Conservation (phyloP, 352 stramenopile genomes). For the Globisporangium solare region DNA sequence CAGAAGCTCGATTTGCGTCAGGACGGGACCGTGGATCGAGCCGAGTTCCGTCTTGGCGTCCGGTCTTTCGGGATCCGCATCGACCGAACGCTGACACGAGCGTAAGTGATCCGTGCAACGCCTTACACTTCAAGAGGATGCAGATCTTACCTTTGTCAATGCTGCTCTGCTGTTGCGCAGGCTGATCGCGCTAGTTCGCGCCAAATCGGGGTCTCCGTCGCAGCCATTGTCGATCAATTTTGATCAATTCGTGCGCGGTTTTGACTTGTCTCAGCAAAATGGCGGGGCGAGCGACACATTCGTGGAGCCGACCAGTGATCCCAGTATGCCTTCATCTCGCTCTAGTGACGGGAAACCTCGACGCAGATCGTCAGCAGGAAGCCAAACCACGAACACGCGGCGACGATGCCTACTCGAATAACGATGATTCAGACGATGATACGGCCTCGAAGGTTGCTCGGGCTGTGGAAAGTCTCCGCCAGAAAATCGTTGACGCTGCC, state of each 20-base stretch:
- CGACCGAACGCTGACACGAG: slow-evolving; percentile 56
- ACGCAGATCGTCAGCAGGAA: background rate
- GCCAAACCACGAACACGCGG: background rate
- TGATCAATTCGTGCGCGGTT: slow-evolving; percentile 49
- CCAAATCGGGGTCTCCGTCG: slow-evolving; percentile 30
- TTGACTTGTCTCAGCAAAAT: slow-evolving; percentile 26
- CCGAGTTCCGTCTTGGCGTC: slow-evolving; percentile 49
- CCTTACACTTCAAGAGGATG: background rate
- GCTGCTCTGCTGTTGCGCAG: slow-evolving; percentile 14
- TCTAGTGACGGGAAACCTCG: background rate
- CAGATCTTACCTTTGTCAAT: background rate
- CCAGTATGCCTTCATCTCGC: too few species aligned
- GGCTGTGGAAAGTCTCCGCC: slow-evolving; percentile 30
- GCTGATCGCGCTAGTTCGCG: slow-evolving; percentile 47
- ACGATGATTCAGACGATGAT: slow-evolving; percentile 30
- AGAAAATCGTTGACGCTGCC: slow-evolving; percentile 37
- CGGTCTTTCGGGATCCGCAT: slow-evolving; percentile 48
- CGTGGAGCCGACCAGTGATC: too few species aligned
- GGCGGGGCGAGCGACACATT: background rate
- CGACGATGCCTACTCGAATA: background rate
- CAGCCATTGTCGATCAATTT: slow-evolving; percentile 40
- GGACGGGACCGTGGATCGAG: slow-evolving; percentile 56
- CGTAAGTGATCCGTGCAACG: slow-evolving; percentile 20
- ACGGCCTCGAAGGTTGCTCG: slow-evolving; percentile 16
- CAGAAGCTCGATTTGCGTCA: slow-evolving; percentile 38